These are phyloP conservation scores for Ceratocystis cacaofunesta DNA, from an alignment of 2,329 filamentous ascomycete genomes.

Conservation along the genomic window DNA sequence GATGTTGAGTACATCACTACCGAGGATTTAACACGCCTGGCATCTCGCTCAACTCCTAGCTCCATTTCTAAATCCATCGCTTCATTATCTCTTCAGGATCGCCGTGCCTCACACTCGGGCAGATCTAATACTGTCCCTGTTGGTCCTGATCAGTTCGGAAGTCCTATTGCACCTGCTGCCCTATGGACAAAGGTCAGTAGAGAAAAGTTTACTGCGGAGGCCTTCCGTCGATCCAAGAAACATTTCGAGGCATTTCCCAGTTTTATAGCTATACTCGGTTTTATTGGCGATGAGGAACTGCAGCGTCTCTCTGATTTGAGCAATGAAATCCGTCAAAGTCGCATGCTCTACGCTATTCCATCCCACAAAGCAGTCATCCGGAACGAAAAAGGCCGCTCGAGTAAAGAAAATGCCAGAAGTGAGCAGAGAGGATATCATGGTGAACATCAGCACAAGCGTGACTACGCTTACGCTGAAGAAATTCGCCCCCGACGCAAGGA, in stretches of 20 bases:
- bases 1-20: conserved; percentile 15
- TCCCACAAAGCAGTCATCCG: neutral
- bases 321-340: conserved; percentile 11
- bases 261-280: conserved; percentile 45
- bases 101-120: conserved; percentile 9
- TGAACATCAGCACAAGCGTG: conserved; percentile 18
- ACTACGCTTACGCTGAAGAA: conserved; percentile 24
- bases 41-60: neutral
- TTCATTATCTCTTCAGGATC: neutral
- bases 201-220: conserved; percentile 41
- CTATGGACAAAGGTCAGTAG: conserved; percentile 46
- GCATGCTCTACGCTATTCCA: conserved; percentile 9
- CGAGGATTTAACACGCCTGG: conserved; percentile 3
- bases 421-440: conserved; percentile 9
- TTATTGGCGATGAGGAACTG: conserved; percentile 38
- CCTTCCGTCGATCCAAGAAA: conserved; percentile 38
- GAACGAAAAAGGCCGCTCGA: neutral
- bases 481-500: conserved; percentile 23
- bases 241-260: conserved; percentile 46
- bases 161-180: conserved; percentile 41
- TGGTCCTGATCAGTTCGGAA: conserved; percentile 42
- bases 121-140: conserved; percentile 26
- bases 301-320: conserved; percentile 15
- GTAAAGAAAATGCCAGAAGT: neutral
- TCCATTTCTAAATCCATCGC: neutral